Conservation (phyloP, 108 stramenopile genomes). For the Discostella stelligeroides region DNA sequence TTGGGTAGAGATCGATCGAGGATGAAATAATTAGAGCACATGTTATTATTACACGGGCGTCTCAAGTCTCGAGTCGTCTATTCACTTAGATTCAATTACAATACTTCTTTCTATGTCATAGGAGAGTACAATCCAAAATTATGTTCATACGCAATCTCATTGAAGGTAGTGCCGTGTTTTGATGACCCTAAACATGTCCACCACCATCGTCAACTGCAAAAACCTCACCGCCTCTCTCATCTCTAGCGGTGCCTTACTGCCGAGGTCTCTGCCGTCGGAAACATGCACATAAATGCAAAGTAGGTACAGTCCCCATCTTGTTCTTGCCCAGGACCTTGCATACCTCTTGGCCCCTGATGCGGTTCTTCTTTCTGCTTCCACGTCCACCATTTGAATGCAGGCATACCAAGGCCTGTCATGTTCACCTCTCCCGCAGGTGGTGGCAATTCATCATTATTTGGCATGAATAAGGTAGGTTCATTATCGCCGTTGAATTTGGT, state of each 20-base stretch:
- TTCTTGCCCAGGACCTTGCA: background rate
- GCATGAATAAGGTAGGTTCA: background rate
- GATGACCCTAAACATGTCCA: too few relatives aligned
- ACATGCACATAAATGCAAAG: constrained; percentile 10
- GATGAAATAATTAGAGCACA: too few relatives aligned
- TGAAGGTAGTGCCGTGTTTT: too few relatives aligned
- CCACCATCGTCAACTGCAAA: too few relatives aligned
- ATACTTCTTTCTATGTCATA: too few relatives aligned
- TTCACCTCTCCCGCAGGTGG: background rate
- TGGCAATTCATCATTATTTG: background rate
- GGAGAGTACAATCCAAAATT: too few relatives aligned
- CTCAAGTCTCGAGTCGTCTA: too few relatives aligned
- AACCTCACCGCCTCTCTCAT: too few relatives aligned
- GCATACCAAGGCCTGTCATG: background rate
- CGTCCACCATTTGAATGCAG: constrained; percentile 15
- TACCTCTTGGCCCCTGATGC: background rate
- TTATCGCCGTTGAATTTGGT: background rate
- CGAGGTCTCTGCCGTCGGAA: background rate
- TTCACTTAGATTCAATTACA: too few relatives aligned
- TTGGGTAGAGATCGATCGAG: too few relatives aligned
- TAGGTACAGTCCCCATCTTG: constrained; percentile 4
- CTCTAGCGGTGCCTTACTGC: background rate
- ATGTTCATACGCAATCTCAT: too few relatives aligned
- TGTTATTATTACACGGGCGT: too few relatives aligned
- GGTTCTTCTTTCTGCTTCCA: constrained; percentile 1